Evolutionary conservation across 176 grass and related monocot species (phyloP), one percentile per base, ranked within the genome.

Genomic region (Phyllostachys edulis): DNA sequence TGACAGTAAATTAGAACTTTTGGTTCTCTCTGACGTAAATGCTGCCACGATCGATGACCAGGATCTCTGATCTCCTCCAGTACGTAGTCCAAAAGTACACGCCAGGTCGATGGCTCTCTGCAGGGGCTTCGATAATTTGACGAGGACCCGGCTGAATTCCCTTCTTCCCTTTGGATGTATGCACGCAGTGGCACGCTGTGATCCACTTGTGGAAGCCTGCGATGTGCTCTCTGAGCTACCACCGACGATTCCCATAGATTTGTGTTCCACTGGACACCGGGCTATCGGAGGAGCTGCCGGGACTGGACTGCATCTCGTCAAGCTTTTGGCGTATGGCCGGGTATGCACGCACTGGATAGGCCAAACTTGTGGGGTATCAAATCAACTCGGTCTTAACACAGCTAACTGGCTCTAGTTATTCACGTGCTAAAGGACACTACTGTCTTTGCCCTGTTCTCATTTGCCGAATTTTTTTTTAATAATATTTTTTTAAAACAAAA

Each of bases 31-130:
- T 44, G 21, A 18, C 37, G 38, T 14, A 5, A n/a, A 69, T 62
- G 37, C 23, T 21, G 57, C 15, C 76, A 78, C 76, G 39, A 78
- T 78, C 76, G 9, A 47, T 45, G 76, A 46, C 24, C n/a, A 32
- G 23, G 15, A 63, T 64, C 18, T 4, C 12, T 15, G 11, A 12
- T 47, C 17, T 21, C 9, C 3, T 45, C 44, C 29, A 36, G 46
- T 47, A 49, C 46, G 68, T 46, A 50, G 42, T 9, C 55, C 32
- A 76, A 47, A 27, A 60, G 66, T 34, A 39, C 9, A 57, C 67
- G 46, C 46, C 13, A 74, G 47, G 3, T 39, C 71, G 57, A 75
- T 69, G 51, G 32, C 71, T 17, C 71, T 17, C 54, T 8, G 52
- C 20, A 56, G 18, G 20, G 20, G 2, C 18, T 9, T 49, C 12